Conservation (phyloP, 2,329 filamentous ascomycete genomes). For the Aspergillus aculeatus region DNA sequence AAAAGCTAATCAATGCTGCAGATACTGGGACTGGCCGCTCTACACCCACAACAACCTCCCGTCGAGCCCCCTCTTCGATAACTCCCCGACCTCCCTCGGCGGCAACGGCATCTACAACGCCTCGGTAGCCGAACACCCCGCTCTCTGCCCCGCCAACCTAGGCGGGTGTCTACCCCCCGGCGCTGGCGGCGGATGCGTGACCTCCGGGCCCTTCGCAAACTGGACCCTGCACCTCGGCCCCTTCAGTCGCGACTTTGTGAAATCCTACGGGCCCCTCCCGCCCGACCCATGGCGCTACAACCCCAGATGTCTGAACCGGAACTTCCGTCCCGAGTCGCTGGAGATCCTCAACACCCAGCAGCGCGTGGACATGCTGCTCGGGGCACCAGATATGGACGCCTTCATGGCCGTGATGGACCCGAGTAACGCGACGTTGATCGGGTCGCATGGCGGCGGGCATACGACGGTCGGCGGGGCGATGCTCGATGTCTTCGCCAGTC, state of each 20-base stretch:
- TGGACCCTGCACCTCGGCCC: conserved; percentile 12
- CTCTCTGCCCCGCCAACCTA: neutral
- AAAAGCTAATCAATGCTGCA: neutral
- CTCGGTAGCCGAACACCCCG: conserved; percentile 4
- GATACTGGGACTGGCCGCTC: conserved; percentile 21
- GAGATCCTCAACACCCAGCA: conserved; percentile 1
- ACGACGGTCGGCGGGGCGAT: conserved; percentile 7
- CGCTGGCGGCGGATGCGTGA: conserved; percentile 16
- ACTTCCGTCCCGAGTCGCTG: conserved; percentile 3
- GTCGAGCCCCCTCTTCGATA: conserved; percentile 7
- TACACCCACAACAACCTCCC: neutral
- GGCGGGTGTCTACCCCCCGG: conserved; percentile 4
- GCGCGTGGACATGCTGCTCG: neutral
- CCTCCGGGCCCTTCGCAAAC: conserved; percentile 13
- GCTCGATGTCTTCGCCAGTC: conserved; percentile 12
- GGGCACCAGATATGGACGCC: conserved; percentile 2
- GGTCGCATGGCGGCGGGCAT: conserved; percentile 12
- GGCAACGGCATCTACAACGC: conserved; percentile 7
- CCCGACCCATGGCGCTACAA: conserved; percentile 11
- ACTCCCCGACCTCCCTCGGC: conserved; percentile 11
- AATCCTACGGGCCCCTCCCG: conserved; percentile 1
- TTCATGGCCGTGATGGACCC: conserved; percentile 12
- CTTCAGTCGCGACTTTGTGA: neutral
- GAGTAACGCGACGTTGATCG: neutral
- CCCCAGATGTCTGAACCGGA: conserved; percentile 15